Base-by-base conservation (phyloP, 495 filamentous ascomycete genomes). In the Hyaloscypha bicolor region DNA sequence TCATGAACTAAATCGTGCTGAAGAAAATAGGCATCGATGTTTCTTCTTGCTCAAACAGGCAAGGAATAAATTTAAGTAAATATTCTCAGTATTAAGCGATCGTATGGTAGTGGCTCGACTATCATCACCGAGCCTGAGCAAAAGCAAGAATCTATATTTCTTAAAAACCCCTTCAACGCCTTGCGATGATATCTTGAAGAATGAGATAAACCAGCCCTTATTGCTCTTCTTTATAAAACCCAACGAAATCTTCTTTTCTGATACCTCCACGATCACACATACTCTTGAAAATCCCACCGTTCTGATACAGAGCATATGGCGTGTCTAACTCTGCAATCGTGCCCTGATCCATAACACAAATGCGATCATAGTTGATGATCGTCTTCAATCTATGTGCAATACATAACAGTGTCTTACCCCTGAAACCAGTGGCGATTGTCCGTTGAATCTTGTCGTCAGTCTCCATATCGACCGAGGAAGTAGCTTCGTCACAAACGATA, bases 261-360 rank as follows among this genome's bases (percentile, higher is more conserved):
- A 98, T 97, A 0, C 94, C 94, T 68, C 92, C 93, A 30, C 91
- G 80, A 22, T 97, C 94, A 76, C 95, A 99, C 94, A 99, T 97
- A 1, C 88, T 82, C 68, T 90, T 85, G 75, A 97, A 97, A 25
- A 95, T 93, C 0, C 94, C 89, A 58, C 73, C 64, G 8, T 78
- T 78, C 69, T 90, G 79, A 84, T 87, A 97, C 67, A 99, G 78
- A 22, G 78, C 79, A 56, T 88, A 62, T 31, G 94, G 94, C n/a
- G 85, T 79, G 61, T 89, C 95, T 72, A 97, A 80, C 82, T 97
- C 93, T 2, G 89, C 91, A 70, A 99, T 96, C 42, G 79, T 76
- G 0, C 94, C 94, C 35, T 87, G 83, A 66, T 97, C 94, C 94
- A 99, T 96, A 39, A 99, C 94, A 66, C 91, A 93, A 69, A 99